Evolutionary conservation across 73 alveolate genomes (phyloP).

Genomic region (Symbiodinium natans): DNA sequence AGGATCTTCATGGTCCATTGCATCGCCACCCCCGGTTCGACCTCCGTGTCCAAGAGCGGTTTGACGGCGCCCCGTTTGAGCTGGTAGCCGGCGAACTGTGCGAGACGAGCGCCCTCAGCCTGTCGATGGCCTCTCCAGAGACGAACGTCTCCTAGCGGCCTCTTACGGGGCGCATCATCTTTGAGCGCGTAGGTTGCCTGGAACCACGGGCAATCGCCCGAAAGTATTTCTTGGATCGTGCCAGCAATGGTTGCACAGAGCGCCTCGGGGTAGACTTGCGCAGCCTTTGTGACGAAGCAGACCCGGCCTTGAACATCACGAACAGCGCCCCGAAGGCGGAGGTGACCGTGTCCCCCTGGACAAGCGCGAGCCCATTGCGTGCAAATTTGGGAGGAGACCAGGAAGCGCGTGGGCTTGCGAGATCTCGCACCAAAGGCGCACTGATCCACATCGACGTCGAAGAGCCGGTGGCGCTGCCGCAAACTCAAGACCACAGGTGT

Average conservation of each 20-base stretch:
- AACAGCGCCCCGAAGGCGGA: not conserved
- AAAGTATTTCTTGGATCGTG: no score
- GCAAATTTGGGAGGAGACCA: not conserved
- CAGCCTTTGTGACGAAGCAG: not conserved
- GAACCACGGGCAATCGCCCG: no score
- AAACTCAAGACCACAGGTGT: not conserved
- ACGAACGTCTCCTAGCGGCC: not conserved
- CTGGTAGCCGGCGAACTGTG: not conserved
- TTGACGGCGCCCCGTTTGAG: slow-evolving; percentile 13
- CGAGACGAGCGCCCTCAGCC: not conserved
- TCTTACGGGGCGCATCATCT: not conserved
- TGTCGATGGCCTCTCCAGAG: not conserved
- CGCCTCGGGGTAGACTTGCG: not conserved
- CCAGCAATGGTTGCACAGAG: not conserved
- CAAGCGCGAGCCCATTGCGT: not conserved
- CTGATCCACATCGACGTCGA: slow-evolving; percentile 37
- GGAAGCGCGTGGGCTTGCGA: not conserved
- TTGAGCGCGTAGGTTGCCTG: no score
- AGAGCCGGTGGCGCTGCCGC: not conserved
- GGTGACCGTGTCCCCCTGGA: not conserved
- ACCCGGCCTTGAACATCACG: no score
- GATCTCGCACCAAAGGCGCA: slow-evolving; percentile 16
- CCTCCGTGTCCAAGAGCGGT: slow-evolving; percentile 9
- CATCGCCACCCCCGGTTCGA: slow-evolving; percentile 3
- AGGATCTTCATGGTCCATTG: not conserved